Evolutionary conservation across 805 yeast species (phyloP).

Genomic region (Candida fluviatilis): DNA sequence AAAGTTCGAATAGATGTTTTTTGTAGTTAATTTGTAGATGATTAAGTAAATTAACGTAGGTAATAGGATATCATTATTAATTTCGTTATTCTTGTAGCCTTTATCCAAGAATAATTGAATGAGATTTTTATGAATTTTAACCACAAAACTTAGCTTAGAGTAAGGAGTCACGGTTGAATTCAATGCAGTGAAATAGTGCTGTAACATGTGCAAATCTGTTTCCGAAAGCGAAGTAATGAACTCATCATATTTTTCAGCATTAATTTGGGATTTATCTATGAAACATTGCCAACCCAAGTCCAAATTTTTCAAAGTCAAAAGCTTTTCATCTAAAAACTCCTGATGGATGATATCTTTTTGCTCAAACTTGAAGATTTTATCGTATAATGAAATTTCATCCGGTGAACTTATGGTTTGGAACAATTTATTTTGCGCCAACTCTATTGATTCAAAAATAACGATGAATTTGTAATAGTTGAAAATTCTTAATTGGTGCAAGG

Average conservation of each 20-base stretch:
- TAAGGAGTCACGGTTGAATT: constrained; percentile 23
- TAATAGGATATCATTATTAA: constrained; percentile 37
- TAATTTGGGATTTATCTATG: constrained; percentile 18
- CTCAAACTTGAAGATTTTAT: constrained; percentile 37
- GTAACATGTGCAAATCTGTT: constrained; percentile 11
- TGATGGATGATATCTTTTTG: constrained; percentile 34
- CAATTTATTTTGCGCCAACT: constrained; percentile 27
- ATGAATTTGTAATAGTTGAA: constrained; percentile 39
- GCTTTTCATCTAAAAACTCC: constrained; percentile 31
- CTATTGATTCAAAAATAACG: constrained; percentile 28
- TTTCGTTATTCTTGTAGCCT: constrained; percentile 18
- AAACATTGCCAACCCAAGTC: constrained; percentile 27
- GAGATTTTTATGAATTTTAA: constrained; percentile 28
- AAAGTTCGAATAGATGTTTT: constrained; percentile 33
- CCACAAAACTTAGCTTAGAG: constrained; percentile 26
- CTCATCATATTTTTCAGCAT: constrained; percentile 8
- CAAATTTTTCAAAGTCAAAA: constrained; percentile 21
- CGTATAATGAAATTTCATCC: constrained; percentile 28
- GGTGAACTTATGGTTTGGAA: constrained; percentile 20
- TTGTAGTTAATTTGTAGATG: constrained; percentile 22
- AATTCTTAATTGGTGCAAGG: constrained; percentile 35
- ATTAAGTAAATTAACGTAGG: constrained; percentile 36
- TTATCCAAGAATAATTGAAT: constrained; percentile 16
- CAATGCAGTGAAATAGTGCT: constrained; percentile 7
- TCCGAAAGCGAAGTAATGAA: constrained; percentile 15